phyloP scores from a whole-genome alignment of 208 protist genomes.

The Wallacemonas sp. region DNA sequence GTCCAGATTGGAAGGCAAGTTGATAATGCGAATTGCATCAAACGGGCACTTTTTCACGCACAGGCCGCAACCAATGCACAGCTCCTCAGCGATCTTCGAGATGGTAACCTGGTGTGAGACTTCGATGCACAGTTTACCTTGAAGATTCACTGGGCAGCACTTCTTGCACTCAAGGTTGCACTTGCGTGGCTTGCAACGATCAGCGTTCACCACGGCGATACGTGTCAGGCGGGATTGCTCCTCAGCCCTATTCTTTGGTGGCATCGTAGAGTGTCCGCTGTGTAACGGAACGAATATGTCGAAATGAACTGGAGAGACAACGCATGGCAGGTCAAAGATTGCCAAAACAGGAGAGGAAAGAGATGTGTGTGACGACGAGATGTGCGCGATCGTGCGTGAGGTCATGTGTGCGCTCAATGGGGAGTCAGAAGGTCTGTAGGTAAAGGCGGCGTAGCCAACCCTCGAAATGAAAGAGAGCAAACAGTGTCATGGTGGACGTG shows the following conservation, averaged over 20 bases:
- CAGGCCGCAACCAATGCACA: conserved; percentile 99
- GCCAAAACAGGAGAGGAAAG: neutral
- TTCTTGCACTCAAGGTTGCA: conserved; percentile 99
- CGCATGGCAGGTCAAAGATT: no score
- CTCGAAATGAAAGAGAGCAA: no score
- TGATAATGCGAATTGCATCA: conserved; percentile 99
- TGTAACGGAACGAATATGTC: neutral
- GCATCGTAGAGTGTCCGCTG: conserved; percentile 34
- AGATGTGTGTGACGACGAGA: neutral
- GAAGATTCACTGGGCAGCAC: conserved; percentile 98
- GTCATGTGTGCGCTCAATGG: no score
- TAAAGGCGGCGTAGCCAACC: no score
- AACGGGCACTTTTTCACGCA: conserved; percentile 99
- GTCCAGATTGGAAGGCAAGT: conserved; percentile 98
- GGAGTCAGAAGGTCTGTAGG: no score
- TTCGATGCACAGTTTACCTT: conserved; percentile 99
- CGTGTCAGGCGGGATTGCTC: conserved; percentile 95
- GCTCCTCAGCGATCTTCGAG: conserved; percentile 97
- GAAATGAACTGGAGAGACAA: conserved; percentile 4
- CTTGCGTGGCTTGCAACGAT: conserved; percentile 99
- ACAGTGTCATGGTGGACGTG: no score
- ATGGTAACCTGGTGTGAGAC: conserved; percentile 95
- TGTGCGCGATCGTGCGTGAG: no score
- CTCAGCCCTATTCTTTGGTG: conserved; percentile 72
- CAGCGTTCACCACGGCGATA: conserved; percentile 98